A percentile compares a stretch with the other conserved stretches of the same genome.
Conservation (phyloP, 805 yeast genomes). For the Myxozyma mucilagina region DNA sequence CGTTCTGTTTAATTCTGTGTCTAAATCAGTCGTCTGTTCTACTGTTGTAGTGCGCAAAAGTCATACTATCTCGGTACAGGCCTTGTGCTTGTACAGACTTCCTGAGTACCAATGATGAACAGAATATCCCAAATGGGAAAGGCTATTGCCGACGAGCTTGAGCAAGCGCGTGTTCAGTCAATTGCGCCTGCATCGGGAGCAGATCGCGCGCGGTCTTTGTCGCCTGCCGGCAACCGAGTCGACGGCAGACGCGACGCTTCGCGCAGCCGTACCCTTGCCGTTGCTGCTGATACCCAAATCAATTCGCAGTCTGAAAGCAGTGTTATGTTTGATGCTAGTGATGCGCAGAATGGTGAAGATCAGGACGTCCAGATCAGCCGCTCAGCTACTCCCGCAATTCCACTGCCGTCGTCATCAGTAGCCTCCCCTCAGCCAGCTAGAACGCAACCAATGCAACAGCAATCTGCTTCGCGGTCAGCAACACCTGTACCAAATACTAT, state of each 20-base stretch:
- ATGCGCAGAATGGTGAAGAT: constrained; percentile 4
- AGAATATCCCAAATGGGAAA: constrained; percentile 63
- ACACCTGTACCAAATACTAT: background rate
- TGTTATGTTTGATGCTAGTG: constrained; percentile 10
- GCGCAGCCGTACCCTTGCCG: constrained; percentile 32
- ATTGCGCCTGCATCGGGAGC: constrained; percentile 29
- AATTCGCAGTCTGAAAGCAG: background rate
- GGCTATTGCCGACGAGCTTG: constrained; percentile 62
- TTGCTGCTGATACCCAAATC: background rate
- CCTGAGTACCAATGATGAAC: constrained; percentile 48
- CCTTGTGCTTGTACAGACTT: background rate
- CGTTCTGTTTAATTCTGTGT: too few relatives aligned
- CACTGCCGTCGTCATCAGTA: too few relatives aligned
- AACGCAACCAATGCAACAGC: constrained; percentile 1
- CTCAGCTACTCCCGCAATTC: background rate
- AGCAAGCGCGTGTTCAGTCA: constrained; percentile 40
- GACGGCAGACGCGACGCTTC: constrained; percentile 38
- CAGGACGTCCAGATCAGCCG: background rate
- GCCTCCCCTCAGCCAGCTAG: background rate
- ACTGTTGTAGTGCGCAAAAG: background rate
- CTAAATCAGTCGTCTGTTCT: too few relatives aligned
- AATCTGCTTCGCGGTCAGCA: background rate
- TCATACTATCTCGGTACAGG: background rate
- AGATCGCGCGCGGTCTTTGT: constrained; percentile 45
- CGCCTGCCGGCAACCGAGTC: constrained; percentile 45